phyloP scores from a whole-genome alignment of 2,329 filamentous ascomycete species.

The Coccinonectria pachysandricola region DNA sequence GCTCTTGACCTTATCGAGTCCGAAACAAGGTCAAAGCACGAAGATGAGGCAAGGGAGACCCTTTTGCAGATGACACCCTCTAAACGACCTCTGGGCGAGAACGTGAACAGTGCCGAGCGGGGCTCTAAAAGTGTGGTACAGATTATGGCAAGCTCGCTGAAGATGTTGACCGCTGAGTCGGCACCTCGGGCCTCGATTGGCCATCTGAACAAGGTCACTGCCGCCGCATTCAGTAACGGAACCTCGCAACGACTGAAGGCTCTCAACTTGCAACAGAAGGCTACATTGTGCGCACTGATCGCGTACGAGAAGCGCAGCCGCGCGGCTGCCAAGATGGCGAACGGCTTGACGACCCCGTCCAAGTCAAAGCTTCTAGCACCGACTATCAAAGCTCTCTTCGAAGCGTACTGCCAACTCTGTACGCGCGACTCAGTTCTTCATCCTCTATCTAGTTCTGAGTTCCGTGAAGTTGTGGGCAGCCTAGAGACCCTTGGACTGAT shows the following conservation, averaged over 20 bases:
- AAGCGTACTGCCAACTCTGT: conserved; percentile 74
- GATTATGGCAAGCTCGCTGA: conserved; percentile 43
- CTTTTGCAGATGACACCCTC: conserved; percentile 54
- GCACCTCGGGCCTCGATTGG: conserved; percentile 83
- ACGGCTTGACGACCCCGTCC: conserved; percentile 42
- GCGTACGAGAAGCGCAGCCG: conserved; percentile 72
- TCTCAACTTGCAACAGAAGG: conserved; percentile 93
- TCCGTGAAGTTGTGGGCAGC: conserved; percentile 82
- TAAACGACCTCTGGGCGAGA: conserved; percentile 70
- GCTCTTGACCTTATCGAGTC: conserved; percentile 82
- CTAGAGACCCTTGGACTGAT: conserved; percentile 81
- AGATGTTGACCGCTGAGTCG: conserved; percentile 58
- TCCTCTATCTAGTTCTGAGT: conserved; percentile 82
- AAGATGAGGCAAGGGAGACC: conserved; percentile 48
- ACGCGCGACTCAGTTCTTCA: conserved; percentile 82
- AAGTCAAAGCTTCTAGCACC: conserved; percentile 56
- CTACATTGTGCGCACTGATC: conserved; percentile 78
- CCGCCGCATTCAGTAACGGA: conserved; percentile 82
- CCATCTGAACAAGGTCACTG: conserved; percentile 85
- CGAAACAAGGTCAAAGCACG: conserved; percentile 67
- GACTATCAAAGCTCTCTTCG: conserved; percentile 74
- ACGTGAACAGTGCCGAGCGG: conserved; percentile 52
- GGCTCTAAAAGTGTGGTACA: conserved; percentile 35
- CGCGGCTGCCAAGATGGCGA: conserved; percentile 32
- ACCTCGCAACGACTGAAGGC: conserved; percentile 73